Percentiles rank a stretch among this genome's conserved stretches.
Evolutionary conservation across 2,329 filamentous ascomycete genomes (phyloP).

Genomic region (Exophiala calicioides): DNA sequence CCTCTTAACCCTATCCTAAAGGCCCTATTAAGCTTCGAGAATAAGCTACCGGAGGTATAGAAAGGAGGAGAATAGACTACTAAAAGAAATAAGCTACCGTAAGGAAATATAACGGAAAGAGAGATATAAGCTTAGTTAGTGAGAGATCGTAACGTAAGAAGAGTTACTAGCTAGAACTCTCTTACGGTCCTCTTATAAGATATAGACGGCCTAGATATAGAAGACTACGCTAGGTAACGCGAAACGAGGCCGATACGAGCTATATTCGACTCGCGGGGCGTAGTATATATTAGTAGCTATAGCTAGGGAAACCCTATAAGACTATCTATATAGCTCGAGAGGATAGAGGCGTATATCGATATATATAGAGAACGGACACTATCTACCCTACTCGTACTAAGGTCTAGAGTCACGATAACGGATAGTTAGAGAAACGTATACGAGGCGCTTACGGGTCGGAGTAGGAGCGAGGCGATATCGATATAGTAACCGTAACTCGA

Average conservation of each 20-base stretch:
- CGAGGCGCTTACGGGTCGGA: slow-evolving; percentile 5
- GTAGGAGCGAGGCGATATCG: neutral
- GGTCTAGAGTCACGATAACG: neutral
- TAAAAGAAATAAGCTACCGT: slow-evolving; percentile 8
- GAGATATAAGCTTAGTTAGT: slow-evolving; percentile 12
- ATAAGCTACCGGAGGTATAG: slow-evolving; percentile 8
- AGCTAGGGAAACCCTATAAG: slow-evolving; percentile 2
- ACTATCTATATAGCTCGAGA: slow-evolving; percentile 5
- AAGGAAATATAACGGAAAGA: slow-evolving; percentile 7
- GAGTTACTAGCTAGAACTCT: slow-evolving; percentile 1
- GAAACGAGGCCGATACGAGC: slow-evolving; percentile 4
- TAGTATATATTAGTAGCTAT: slow-evolving; percentile 7
- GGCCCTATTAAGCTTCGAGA: slow-evolving; percentile 10
- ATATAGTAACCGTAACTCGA: slow-evolving; percentile 1
- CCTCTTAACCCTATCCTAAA: too few species aligned
- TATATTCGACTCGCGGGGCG: slow-evolving; percentile 5
- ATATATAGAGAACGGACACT: slow-evolving; percentile 5
- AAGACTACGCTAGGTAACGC: slow-evolving; percentile 8
- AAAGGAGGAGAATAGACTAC: slow-evolving; percentile 6
- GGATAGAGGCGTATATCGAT: slow-evolving; percentile 7
- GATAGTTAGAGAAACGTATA: slow-evolving; percentile 2
- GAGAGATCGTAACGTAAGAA: slow-evolving; percentile 4
- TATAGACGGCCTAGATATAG: slow-evolving; percentile 8
- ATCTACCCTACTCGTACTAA: slow-evolving; percentile 1
- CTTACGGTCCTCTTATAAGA: slow-evolving; percentile 2